Evolutionary conservation across 768 basidiomycete species (phyloP).

Genomic region (Leucocoprinus leucothites): DNA sequence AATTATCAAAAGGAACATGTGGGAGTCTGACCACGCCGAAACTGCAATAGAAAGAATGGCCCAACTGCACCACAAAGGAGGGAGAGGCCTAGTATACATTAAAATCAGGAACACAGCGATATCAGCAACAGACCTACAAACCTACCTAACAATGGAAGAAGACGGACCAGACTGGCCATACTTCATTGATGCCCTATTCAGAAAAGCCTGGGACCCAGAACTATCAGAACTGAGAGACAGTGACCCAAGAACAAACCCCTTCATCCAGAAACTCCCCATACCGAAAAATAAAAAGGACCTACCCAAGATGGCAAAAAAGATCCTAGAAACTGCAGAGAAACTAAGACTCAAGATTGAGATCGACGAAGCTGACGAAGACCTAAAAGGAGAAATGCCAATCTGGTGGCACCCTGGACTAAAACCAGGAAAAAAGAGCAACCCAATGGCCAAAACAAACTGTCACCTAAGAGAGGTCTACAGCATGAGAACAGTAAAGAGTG

Average conservation of each 20-base stretch:
- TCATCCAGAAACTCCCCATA: not conserved
- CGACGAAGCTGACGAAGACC: conserved; percentile 4
- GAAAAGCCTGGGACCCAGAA: not conserved
- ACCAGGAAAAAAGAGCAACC: not conserved
- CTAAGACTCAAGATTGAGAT: conserved; percentile 17
- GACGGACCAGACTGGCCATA: not conserved
- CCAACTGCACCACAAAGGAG: no score
- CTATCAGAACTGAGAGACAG: not conserved
- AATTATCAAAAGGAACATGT: no score
- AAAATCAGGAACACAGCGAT: no score
- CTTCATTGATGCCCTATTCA: not conserved
- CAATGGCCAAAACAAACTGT: conserved; percentile 4
- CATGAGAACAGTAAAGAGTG: conserved; percentile 14
- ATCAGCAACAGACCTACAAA: no score
- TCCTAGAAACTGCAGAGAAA: conserved; percentile 21
- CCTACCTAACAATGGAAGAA: no score
- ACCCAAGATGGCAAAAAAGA: conserved; percentile 13
- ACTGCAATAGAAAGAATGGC: no score
- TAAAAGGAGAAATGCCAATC: conserved; percentile 21
- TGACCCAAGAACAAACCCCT: not conserved
- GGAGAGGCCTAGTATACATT: no score
- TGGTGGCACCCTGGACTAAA: conserved; percentile 27
- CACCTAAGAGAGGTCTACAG: conserved; percentile 17
- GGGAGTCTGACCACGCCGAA: no score
- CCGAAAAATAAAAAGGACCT: conserved; percentile 1